Evolutionary conservation across 306 rosid genomes (phyloP).

Genomic region (Macrotyloma uniflorum): DNA sequence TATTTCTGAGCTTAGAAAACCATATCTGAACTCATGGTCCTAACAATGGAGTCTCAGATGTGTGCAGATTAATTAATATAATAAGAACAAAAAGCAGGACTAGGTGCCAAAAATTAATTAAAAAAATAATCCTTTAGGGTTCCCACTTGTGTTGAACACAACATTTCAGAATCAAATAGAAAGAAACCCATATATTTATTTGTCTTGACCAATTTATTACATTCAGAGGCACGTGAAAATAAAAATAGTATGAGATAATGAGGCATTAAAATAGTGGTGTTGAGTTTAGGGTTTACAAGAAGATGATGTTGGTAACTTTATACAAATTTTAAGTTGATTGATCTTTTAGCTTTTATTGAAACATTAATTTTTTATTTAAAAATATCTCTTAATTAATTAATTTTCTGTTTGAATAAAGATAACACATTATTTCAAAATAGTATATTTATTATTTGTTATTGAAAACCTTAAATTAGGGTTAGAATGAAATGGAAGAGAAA

Average conservation of each 20-base stretch:
- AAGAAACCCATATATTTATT: neutral
- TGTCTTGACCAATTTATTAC: neutral
- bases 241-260: neutral
- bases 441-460: no score
- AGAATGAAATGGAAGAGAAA: no score
- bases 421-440: no score
- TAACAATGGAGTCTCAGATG: neutral
- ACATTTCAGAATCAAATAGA: neutral
- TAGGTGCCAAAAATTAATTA: neutral
- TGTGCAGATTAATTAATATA: neutral
- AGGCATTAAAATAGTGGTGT: neutral
- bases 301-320: no score
- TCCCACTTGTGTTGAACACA: constrained; percentile 7
- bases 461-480: no score
- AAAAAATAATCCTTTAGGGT: neutral
- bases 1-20: neutral
- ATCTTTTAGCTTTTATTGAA: no score
- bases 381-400: no score
- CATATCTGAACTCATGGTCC: neutral
- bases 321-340: no score
- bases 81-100: neutral
- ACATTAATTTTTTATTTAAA: no score
- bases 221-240: no score
- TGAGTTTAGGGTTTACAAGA: no score
- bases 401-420: no score